phyloP scores from a whole-genome alignment of 768 basidiomycete species.

The Russula earlei region DNA sequence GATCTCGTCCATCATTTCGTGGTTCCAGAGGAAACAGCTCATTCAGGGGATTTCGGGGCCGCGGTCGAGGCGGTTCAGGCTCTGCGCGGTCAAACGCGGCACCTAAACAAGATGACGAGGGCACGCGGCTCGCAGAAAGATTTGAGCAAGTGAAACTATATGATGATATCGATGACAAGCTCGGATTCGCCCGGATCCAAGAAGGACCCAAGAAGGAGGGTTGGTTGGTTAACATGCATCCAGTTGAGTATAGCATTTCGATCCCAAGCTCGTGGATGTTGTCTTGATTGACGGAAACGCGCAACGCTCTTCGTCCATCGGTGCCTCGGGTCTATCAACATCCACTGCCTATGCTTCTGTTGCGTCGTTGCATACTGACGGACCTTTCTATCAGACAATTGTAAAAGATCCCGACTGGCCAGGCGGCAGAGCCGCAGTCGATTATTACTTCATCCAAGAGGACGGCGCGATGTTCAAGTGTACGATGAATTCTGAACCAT shows the following conservation, averaged over 20 bases:
- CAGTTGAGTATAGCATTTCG: conserved; percentile 43
- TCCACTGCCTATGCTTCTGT: not conserved
- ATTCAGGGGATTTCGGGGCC: conserved; percentile 38
- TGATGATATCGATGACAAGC: conserved; percentile 89
- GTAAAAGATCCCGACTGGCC: conserved; percentile 80
- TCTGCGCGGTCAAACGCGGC: conserved; percentile 36
- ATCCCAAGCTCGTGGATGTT: not conserved
- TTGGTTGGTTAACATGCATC: conserved; percentile 99
- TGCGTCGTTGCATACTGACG: not conserved
- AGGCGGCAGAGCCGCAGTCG: conserved; percentile 81
- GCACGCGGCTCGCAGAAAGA: conserved; percentile 73
- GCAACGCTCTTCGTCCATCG: not conserved
- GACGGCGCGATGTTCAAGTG: conserved; percentile 95
- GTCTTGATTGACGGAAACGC: not conserved
- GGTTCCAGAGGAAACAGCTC: conserved; percentile 30
- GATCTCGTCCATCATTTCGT: conserved; percentile 31
- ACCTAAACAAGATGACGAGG: conserved; percentile 79
- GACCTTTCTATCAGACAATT: conserved; percentile 47
- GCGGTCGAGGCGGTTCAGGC: conserved; percentile 35
- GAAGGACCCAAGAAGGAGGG: conserved; percentile 75
- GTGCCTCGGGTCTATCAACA: not conserved
- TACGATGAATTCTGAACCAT: conserved; percentile 88
- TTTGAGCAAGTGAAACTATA: conserved; percentile 68
- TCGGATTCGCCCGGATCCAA: conserved; percentile 77
- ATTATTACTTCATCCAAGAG: conserved; percentile 96